phyloP scores from a whole-genome alignment of 1,284 basidiomycete species.

The Athelia sp. region DNA sequence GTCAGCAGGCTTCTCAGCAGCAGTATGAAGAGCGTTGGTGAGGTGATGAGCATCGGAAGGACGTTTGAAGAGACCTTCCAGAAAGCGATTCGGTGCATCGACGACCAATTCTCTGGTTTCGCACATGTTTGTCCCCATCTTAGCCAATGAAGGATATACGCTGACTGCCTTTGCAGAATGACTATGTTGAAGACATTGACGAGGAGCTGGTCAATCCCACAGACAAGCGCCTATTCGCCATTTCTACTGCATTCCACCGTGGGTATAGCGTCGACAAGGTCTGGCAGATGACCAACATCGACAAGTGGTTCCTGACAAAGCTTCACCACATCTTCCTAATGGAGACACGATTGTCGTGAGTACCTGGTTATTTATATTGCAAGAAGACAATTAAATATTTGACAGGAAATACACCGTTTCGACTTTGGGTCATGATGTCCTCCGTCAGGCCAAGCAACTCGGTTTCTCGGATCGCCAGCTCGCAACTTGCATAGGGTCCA shows the following conservation, averaged over 20 bases:
- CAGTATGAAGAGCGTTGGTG: conserved; percentile 98
- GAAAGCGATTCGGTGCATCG: conserved; percentile 95
- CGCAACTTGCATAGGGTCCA: conserved; percentile 76
- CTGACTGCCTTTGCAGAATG: conserved; percentile 51
- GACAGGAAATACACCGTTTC: conserved; percentile 64
- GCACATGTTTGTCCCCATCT: conserved; percentile 58
- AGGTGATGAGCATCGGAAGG: conserved; percentile 98
- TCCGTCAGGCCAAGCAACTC: conserved; percentile 88
- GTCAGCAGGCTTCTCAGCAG: conserved; percentile 86
- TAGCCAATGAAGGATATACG: not conserved
- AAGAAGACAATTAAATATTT: conserved; percentile 1
- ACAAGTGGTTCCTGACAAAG: conserved; percentile 96
- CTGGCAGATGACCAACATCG: conserved; percentile 96
- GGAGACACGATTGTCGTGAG: conserved; percentile 72
- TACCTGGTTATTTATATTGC: conserved; percentile 12
- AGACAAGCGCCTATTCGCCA: conserved; percentile 90
- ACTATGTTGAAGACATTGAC: conserved; percentile 79
- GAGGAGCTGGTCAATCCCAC: conserved; percentile 86
- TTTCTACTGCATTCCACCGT: conserved; percentile 82
- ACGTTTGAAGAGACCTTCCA: conserved; percentile 99
- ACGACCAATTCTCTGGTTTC: conserved; percentile 93
- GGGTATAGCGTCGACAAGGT: conserved; percentile 96
- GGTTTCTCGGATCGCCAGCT: conserved; percentile 96
- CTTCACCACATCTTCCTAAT: conserved; percentile 80
- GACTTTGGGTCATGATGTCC: conserved; percentile 58